Evolutionary conservation across 2,329 filamentous ascomycete species (phyloP).

Genomic region (Colletotrichum neosansevieriae): DNA sequence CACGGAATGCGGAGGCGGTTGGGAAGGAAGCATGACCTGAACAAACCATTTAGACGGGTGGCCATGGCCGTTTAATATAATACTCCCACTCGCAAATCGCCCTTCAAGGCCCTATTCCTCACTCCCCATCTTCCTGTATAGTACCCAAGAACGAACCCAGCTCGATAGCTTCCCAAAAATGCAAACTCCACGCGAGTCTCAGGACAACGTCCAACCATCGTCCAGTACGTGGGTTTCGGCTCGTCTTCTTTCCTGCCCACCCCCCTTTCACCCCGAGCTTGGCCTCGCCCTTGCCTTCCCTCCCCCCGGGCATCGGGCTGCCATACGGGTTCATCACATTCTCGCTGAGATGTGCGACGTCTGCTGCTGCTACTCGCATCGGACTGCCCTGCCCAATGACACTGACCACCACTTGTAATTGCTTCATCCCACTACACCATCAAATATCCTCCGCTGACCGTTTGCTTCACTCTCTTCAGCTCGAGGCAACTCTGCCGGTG

Average conservation of each 20-base stretch:
- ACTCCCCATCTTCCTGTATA: slow-evolving; percentile 3
- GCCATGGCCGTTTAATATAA: slow-evolving; percentile 19
- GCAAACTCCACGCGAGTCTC: slow-evolving; percentile 38
- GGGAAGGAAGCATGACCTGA: slow-evolving; percentile 12
- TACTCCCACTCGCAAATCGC: slow-evolving; percentile 30
- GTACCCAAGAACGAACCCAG: slow-evolving; percentile 24
- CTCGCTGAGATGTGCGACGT: slow-evolving; percentile 16
- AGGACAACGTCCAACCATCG: slow-evolving; percentile 32
- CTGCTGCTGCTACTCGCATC: slow-evolving; percentile 33
- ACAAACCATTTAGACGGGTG: slow-evolving; percentile 1
- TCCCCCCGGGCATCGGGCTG: background rate
- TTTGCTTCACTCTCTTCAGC: slow-evolving; percentile 17
- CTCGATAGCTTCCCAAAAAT: slow-evolving; percentile 34
- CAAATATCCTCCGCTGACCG: slow-evolving; percentile 24
- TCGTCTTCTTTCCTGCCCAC: slow-evolving; percentile 20
- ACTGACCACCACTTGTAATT: slow-evolving; percentile 17
- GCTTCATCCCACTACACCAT: slow-evolving; percentile 23
- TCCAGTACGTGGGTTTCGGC: slow-evolving; percentile 38
- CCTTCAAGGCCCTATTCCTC: background rate
- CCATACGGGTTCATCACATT: slow-evolving; percentile 31
- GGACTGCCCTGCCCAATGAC: slow-evolving; percentile 32
- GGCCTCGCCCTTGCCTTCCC: slow-evolving; percentile 17
- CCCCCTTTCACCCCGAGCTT: slow-evolving; percentile 19
- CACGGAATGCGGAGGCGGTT: slow-evolving; percentile 16
- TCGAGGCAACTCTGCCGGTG: slow-evolving; percentile 29